phyloP scores from a whole-genome alignment of 768 basidiomycete species.

The Hygrophorus pudorinus region DNA sequence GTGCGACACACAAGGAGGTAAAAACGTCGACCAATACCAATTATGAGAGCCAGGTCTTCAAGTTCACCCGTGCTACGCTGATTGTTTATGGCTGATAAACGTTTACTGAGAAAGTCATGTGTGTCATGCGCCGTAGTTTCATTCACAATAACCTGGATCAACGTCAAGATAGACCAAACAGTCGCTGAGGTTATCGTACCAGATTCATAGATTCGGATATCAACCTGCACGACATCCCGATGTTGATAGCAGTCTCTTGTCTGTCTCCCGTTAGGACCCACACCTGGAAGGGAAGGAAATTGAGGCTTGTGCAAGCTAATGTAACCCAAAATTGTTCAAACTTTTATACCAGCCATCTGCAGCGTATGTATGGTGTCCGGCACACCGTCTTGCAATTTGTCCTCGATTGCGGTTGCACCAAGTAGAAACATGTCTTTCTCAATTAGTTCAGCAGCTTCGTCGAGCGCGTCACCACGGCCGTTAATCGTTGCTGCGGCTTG shows the following conservation, averaged over 20 bases:
- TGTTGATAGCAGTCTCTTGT: slow-evolving; percentile 99
- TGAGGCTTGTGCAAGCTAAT: no score
- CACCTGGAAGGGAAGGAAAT: slow-evolving; percentile 41
- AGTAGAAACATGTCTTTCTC: slow-evolving; percentile 90
- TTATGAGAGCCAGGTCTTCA: slow-evolving; percentile 91
- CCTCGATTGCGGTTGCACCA: slow-evolving; percentile 97
- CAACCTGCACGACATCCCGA: slow-evolving; percentile 93
- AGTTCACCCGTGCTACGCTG: slow-evolving; percentile 85
- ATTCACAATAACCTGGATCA: slow-evolving; percentile 79
- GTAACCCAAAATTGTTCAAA: slow-evolving; percentile 13
- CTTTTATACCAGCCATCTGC: slow-evolving; percentile 98
- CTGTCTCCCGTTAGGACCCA: slow-evolving; percentile 98
- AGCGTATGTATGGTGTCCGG: slow-evolving; percentile 97
- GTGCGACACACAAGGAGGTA: not conserved
- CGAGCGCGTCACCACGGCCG: slow-evolving; percentile 90
- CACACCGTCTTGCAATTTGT: slow-evolving; percentile 97
- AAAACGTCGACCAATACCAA: slow-evolving; percentile 45
- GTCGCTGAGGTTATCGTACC: no score
- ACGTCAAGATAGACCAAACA: slow-evolving; percentile 1
- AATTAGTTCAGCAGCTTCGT: slow-evolving; percentile 90
- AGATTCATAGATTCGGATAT: slow-evolving; percentile 99
- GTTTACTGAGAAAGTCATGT: slow-evolving; percentile 77
- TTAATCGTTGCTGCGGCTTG: slow-evolving; percentile 93
- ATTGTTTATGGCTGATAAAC: slow-evolving; percentile 86
- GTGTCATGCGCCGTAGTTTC: slow-evolving; percentile 79